Base-by-base conservation (phyloP, 768 basidiomycete genomes). In the Lactarius deliciosus region DNA sequence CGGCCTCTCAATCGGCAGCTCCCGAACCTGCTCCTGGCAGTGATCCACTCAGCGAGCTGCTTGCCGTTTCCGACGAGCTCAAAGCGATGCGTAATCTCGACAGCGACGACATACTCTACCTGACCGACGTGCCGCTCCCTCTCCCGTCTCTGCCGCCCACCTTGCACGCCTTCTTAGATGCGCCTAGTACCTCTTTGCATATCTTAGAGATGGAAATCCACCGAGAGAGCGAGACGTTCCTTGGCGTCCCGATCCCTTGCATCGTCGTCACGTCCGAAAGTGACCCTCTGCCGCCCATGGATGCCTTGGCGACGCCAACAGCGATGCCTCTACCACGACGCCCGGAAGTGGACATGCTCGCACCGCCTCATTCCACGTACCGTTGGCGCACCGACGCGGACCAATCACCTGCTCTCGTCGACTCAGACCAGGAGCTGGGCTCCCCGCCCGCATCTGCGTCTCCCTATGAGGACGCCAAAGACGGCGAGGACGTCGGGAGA, bases 121-220 rank as follows among this genome's bases (percentile, higher is more conserved):
- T 68, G 36, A 60, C 62, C 9, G 66, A 68, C 22, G 57, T 32
- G 11, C 66, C 34, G 7, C 58, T 40, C 38, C 38, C 62, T 5
- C 53, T 28, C n/a, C 30, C 53, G 36, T 53, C 66, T 45, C 34
- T 64, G 3, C 66, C 66, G 13, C 66, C 62, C 1, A 64, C 57
- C 22, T 45, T 68, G 66, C 66, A 68, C 53, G 62, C 66, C 30
- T 68, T 68, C 16, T 58, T 68, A 5, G 66, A 64, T 16, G 41
- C 62, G 28, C 58, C 66, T 32, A 53, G 50, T 13, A 3, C 53
- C 9, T 59, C 66, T 28, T 18, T 60, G 3, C 66, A 43, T 20
- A 45, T 68, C 15, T 62, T 68, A 25, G 66, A 68, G 53, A 68
- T 68, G 66, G 66, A 68, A 28, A 40, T 68, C 11, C 62, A 68